These are phyloP conservation scores for Solanum virginianum DNA, from an alignment of 257 asterid genomes.

Conservation along the genomic window DNA sequence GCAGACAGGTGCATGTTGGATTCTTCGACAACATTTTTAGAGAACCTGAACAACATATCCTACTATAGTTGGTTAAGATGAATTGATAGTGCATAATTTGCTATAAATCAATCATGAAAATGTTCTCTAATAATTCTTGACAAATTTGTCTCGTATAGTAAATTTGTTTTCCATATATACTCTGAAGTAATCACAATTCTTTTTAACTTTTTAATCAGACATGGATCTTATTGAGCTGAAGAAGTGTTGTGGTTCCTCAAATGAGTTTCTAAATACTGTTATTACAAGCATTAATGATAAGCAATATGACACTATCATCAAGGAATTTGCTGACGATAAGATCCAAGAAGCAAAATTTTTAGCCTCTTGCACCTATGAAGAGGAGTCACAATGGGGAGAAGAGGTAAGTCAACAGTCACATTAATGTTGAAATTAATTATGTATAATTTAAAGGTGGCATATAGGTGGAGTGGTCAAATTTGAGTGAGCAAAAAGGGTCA, in stretches of 20 bases:
- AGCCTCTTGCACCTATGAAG: slow-evolving; percentile 43
- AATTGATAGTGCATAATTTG: neutral
- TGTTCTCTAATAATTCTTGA: neutral
- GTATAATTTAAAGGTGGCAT: neutral
- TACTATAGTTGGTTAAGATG: neutral
- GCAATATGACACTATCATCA: neutral
- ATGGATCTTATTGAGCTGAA: slow-evolving; percentile 21
- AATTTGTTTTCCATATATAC: neutral
- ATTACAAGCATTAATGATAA: slow-evolving; percentile 6
- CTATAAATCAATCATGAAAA: neutral
- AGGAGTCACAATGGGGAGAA: slow-evolving; percentile 43
- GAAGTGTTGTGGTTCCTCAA: slow-evolving; percentile 38
- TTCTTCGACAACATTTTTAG: neutral
- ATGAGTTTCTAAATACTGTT: slow-evolving; percentile 34
- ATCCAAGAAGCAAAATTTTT: slow-evolving; percentile 18
- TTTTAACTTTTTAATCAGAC: slow-evolving; percentile 3
- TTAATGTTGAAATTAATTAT: neutral
- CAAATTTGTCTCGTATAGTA: neutral
- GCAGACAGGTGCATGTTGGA: neutral
- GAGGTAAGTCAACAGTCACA: slow-evolving; percentile 23
- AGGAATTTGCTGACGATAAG: neutral
- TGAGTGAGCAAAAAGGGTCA: neutral
- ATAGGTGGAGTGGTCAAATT: neutral
- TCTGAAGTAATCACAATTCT: neutral
- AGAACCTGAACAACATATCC: neutral